Evolutionary conservation across 75 land plant genomes (phyloP), one percentile per base, ranked within the genome.

Genomic region (Pinus taeda): DNA sequence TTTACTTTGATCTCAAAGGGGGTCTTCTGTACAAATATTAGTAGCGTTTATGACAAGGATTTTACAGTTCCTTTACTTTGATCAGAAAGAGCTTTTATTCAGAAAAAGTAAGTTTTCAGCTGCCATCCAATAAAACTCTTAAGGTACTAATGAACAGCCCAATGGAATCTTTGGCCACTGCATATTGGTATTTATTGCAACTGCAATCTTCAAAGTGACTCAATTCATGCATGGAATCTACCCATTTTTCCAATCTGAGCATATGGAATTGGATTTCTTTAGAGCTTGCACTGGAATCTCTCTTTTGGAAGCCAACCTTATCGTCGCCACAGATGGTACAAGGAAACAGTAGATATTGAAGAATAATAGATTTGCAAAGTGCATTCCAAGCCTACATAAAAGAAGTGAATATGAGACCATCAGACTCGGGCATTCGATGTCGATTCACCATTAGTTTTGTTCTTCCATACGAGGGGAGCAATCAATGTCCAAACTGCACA

Each of bases 401-500:
- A 53, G 2, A 69, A 69, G n/a, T 42, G 72, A 69, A 20, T n/a
- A 20, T 42, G 3, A 36, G 72, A 20, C 72, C 39, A 42, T 39
- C 49, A 65, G 53, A 21, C 20, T 73, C 74, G 56, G 26, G 22
- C 36, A 3, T 73, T 73, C 9, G 59, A 59, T 58, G 79, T 39
- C 15, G 74, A 56, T 33, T 73, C 21, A 4, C 39, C 45, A 29
- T 73, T 73, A 21, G 37, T 53, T 65, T 85, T 82, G 59, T 77
- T 79, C 77, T 90, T 84, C 71, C 86, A 83, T 30, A 94, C 76
- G 12, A 92, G 75, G 9, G 92, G 95, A 33, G 83, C 84, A 73
- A 90, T 77, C 88, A 93, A 67, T 49, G 83, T 89, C 91, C 93
- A 93, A 36, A 93, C 95, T 93, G 88, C 84, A 86, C 64, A 56